Base-by-base conservation (phyloP, 2,329 filamentous ascomycete genomes). In the Emericellopsis atlantica region DNA sequence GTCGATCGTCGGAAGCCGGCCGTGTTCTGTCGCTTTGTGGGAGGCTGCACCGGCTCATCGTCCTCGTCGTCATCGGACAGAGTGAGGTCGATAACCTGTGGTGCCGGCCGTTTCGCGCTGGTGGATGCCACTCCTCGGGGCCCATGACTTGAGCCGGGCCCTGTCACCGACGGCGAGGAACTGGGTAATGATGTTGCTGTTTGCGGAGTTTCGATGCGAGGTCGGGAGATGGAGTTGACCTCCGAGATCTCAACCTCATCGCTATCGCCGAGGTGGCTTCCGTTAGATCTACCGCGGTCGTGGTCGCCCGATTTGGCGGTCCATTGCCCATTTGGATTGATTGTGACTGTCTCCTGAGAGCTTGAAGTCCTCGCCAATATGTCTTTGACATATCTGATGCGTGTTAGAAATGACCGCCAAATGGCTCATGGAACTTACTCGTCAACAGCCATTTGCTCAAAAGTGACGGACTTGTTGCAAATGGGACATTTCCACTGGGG, bases 401-500 rank as follows among this genome's bases (percentile, higher is more conserved):
- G 9, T 9, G 26, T 56, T 33, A 16, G 0, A 16, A 2, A 6
- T 6, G 15, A 22, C 53, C 41, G 53, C 45, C 36, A 33, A 43
- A 22, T 31, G 32, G 5, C 32, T 35, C 4, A 9, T 21, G 21
- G 22, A 36, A 64, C 78, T 61, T 69, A 92, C 76, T 92, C 84
- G 50, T 98, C 92, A 24, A 96, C 78, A 10, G 86, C 87, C 21
- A 98, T 65, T 37, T 76, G 79, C 39, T 90, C 83, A 58, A 86
- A 98, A 0, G 80, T 77, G 2, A 88, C 81, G 0, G 76, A 63
- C 54, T 89, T 93, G 60, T 82, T 90, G 66, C 92, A 98, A 18
- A 95, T 81, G 1, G 92, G 92, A 53, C 92, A 98, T n/a, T 79
- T 71, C 92, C 92, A 98, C 15, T 92, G 93, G 0, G 92, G 92